Evolutionary conservation across 345 rosid species (phyloP).

Genomic region (Murraya paniculata): DNA sequence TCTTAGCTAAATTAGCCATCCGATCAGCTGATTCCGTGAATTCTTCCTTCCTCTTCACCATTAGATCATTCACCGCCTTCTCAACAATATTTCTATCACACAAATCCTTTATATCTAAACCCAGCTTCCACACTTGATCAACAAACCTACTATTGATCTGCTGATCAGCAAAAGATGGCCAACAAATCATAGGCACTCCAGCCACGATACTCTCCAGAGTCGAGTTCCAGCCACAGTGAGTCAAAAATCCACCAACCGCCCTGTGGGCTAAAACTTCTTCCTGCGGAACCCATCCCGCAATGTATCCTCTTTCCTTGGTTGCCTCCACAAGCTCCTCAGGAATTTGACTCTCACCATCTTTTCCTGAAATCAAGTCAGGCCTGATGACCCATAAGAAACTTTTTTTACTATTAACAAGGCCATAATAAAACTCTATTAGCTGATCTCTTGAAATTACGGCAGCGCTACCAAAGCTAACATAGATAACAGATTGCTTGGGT

Average conservation of each 20-base stretch:
- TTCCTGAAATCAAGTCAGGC: neutral
- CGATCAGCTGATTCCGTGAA: neutral
- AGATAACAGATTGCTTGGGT: neutral
- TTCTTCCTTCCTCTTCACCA: neutral
- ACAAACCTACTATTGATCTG: neutral
- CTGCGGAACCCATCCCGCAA: neutral
- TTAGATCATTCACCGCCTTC: neutral
- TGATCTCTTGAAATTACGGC: neutral
- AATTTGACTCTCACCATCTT: neutral
- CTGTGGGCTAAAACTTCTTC: neutral
- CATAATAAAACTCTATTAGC: neutral
- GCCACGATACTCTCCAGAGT: neutral
- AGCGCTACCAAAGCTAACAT: neutral
- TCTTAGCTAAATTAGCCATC: neutral
- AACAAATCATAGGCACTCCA: neutral
- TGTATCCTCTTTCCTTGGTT: neutral
- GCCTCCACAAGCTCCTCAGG: neutral
- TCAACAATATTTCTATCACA: neutral
- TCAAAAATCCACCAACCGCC: neutral
- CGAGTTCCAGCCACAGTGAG: neutral
- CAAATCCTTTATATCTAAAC: neutral
- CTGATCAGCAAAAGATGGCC: neutral
- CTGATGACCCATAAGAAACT: neutral
- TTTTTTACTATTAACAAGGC: neutral
- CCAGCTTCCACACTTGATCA: neutral